phyloP scores from a whole-genome alignment of 768 basidiomycete species.

The Leucocoprinus birnbaumii region DNA sequence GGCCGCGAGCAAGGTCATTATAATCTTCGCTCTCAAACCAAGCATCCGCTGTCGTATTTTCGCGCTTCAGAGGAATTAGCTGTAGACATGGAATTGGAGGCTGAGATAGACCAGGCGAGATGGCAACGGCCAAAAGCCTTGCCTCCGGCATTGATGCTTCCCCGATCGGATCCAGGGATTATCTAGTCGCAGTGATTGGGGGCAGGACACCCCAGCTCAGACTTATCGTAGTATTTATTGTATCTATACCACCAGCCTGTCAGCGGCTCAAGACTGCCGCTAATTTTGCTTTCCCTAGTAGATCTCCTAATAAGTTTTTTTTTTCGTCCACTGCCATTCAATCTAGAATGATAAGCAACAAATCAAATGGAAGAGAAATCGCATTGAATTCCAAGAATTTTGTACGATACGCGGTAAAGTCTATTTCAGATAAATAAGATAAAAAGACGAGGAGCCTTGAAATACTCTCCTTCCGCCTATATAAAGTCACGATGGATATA shows the following conservation, averaged over 20 bases:
- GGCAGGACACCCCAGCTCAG: no score
- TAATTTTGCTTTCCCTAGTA: no score
- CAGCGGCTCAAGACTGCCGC: no score
- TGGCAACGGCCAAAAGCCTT: slow-evolving; percentile 1
- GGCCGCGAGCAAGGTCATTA: neutral
- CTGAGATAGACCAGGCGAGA: slow-evolving; percentile 7
- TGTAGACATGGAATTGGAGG: slow-evolving; percentile 3
- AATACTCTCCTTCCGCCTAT: neutral
- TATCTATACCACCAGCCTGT: no score
- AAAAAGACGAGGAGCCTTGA: neutral
- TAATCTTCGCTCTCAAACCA: slow-evolving; percentile 4
- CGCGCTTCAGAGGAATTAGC: slow-evolving; percentile 8
- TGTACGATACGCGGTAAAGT: neutral
- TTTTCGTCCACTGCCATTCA: no score
- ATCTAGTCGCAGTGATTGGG: no score
- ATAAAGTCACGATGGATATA: neutral
- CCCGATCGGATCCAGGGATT: neutral
- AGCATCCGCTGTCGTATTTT: slow-evolving; percentile 9
- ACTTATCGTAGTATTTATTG: no score
- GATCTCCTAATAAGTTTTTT: no score
- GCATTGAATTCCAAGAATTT: neutral
- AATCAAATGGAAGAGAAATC: no score
- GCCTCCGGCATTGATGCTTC: slow-evolving; percentile 1
- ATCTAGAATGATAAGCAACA: no score
- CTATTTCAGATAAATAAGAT: slow-evolving; percentile 5